Conservation (phyloP, 192 early-diverging fungal species). For the Podochytrium sp. region DNA sequence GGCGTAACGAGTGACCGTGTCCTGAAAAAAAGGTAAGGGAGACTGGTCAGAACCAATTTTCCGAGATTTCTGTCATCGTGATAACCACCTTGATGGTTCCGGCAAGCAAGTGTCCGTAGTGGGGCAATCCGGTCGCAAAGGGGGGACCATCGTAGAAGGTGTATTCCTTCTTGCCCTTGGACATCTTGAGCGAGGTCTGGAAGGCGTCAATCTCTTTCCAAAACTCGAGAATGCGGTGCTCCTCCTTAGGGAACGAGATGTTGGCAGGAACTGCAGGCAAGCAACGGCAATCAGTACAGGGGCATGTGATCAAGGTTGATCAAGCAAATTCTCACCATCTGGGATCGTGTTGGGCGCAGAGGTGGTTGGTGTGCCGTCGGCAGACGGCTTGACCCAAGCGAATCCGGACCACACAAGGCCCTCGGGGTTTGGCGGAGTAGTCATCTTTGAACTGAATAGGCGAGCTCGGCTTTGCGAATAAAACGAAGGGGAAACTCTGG, state of each 20-base stretch:
- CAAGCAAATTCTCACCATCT: not conserved
- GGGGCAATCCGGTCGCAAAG: constrained; percentile 97
- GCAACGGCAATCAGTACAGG: no score
- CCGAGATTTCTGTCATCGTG: no score
- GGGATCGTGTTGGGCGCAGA: not conserved
- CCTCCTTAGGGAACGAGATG: constrained; percentile 91
- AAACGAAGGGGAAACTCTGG: no score
- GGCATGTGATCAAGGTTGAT: no score
- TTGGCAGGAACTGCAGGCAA: constrained; percentile 47
- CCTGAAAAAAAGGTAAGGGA: constrained; percentile 48
- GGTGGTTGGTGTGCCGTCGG: not conserved
- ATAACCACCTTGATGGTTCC: constrained; percentile 94
- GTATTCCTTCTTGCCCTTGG: constrained; percentile 83
- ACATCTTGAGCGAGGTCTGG: constrained; percentile 85
- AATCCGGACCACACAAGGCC: no score
- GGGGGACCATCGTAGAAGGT: constrained; percentile 99
- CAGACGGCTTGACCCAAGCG: not conserved
- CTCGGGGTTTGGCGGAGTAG: no score
- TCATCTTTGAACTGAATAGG: no score
- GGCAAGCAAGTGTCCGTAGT: constrained; percentile 97
- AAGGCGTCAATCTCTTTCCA: constrained; percentile 99
- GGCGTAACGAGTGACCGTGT: constrained; percentile 97
- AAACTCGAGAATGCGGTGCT: constrained; percentile 89
- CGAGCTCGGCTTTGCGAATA: no score
- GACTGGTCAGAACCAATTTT: not conserved